Conservation (phyloP, 2,329 filamentous ascomycete genomes). For the Penicillium occitanis region DNA sequence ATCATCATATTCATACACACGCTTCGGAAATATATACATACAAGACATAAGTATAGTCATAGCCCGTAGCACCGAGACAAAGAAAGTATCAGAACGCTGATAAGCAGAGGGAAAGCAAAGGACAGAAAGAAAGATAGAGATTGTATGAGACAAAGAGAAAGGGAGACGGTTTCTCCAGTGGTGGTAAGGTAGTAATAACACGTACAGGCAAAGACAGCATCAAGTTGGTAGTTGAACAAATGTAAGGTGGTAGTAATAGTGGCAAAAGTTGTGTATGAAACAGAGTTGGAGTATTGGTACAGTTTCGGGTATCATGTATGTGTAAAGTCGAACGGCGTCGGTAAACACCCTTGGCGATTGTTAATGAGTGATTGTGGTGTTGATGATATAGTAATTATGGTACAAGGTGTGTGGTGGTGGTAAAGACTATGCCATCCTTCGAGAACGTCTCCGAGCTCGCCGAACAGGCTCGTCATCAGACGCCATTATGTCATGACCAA, state of each 20-base stretch:
- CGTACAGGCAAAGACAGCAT: not conserved
- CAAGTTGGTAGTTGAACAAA: not conserved
- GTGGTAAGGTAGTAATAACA: not conserved
- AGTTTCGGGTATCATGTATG: slow-evolving; percentile 1
- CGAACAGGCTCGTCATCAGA: slow-evolving; percentile 20
- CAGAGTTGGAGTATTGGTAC: slow-evolving; percentile 8
- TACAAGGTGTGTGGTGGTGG: not conserved
- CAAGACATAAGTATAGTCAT: slow-evolving; percentile 9
- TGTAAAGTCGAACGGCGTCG: not conserved
- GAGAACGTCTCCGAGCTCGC: slow-evolving; percentile 22
- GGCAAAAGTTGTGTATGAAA: not conserved
- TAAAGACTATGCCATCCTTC: slow-evolving; percentile 19
- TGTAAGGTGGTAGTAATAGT: not conserved
- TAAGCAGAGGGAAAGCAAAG: not conserved
- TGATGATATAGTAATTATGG: not conserved
- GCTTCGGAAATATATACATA: slow-evolving; percentile 6
- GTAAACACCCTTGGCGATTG: not conserved
- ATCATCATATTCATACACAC: slow-evolving; percentile 15
- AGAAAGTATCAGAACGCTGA: slow-evolving; percentile 1
- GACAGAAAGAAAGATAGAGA: slow-evolving; percentile 11
- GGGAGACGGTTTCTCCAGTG: not conserved
- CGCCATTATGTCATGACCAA: not conserved
- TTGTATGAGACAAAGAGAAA: not conserved
- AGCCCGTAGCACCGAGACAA: not conserved
- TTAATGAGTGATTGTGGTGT: not conserved